Percentiles rank a stretch among this genome's conserved stretches.
These are phyloP conservation scores for Vigna nakashimae DNA, from an alignment of 306 rosid genomes.

Conservation along the genomic window DNA sequence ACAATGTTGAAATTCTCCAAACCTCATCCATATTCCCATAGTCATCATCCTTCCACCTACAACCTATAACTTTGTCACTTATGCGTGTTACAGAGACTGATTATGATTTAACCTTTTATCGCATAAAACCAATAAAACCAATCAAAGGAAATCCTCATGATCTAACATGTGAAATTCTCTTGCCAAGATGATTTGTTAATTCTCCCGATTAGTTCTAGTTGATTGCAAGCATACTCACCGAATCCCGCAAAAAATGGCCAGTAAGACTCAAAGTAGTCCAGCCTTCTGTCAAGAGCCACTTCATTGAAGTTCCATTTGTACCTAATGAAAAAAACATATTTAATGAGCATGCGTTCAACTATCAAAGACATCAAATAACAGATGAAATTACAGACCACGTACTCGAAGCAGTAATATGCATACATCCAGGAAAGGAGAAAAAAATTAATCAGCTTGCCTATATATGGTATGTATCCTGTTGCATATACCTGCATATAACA, in stretches of 20 bases:
- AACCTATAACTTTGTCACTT: slow-evolving; percentile 20
- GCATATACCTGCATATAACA: slow-evolving; percentile 71
- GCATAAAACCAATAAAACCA: slow-evolving; percentile 33
- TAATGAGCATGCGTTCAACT: slow-evolving; percentile 31
- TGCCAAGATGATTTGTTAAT: neutral
- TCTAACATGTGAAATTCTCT: slow-evolving; percentile 26
- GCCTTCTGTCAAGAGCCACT: slow-evolving; percentile 79
- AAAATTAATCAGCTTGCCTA: slow-evolving; percentile 81
- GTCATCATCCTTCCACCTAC: slow-evolving; percentile 27
- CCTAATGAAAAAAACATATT: slow-evolving; percentile 53
- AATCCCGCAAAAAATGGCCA: slow-evolving; percentile 98
- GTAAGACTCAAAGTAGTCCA: slow-evolving; percentile 83
- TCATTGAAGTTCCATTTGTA: slow-evolving; percentile 92
- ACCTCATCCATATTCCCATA: slow-evolving; percentile 18
- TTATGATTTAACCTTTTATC: slow-evolving; percentile 13
- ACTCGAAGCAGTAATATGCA: slow-evolving; percentile 98
- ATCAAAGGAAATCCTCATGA: slow-evolving; percentile 11
- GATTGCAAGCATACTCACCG: slow-evolving; percentile 52
- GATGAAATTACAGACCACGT: slow-evolving; percentile 50
- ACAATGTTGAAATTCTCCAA: slow-evolving; percentile 16
- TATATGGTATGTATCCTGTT: slow-evolving; percentile 80
- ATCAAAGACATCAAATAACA: slow-evolving; percentile 30
- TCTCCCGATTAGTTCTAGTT: no score
- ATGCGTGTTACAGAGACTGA: neutral
- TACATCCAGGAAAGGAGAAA: slow-evolving; percentile 95